phyloP scores from a whole-genome alignment of 1,284 basidiomycete genomes.

The Mycosarcoma maydis region DNA sequence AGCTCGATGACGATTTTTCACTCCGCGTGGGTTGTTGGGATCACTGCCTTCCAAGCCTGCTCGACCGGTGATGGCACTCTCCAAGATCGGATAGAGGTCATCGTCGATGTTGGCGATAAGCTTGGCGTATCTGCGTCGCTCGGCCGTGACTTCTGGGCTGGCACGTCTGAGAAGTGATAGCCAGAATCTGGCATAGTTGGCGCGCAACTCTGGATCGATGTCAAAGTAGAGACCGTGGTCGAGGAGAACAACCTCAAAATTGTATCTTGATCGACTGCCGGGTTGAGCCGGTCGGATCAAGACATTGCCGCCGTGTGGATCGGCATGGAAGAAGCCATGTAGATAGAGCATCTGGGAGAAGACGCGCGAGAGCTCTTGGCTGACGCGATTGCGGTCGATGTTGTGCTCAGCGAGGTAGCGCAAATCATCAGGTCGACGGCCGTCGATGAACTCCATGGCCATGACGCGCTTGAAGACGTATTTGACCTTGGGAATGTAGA shows the following conservation, averaged over 20 bases:
- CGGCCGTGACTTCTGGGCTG: constrained; percentile 54
- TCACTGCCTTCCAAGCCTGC: constrained; percentile 65
- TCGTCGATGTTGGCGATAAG: constrained; percentile 65
- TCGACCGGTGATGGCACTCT: constrained; percentile 65
- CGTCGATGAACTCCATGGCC: constrained; percentile 90
- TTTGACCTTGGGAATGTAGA: constrained; percentile 90
- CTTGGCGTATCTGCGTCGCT: constrained; percentile 61
- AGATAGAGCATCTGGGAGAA: constrained; percentile 97
- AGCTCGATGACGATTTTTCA: constrained; percentile 55
- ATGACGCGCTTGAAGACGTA: constrained; percentile 85
- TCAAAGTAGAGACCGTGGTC: constrained; percentile 67
- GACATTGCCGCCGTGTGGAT: constrained; percentile 77
- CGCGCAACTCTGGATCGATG: constrained; percentile 61
- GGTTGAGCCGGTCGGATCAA: constrained; percentile 73
- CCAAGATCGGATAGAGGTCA: constrained; percentile 65
- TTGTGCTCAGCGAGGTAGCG: constrained; percentile 81
- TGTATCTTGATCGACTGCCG: constrained; percentile 59
- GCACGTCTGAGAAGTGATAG: constrained; percentile 59
- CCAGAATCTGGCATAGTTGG: constrained; percentile 66
- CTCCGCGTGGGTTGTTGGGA: constrained; percentile 58
- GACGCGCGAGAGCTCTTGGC: constrained; percentile 77
- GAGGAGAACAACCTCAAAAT: constrained; percentile 65
- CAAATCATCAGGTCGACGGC: constrained; percentile 88
- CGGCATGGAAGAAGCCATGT: constrained; percentile 75
- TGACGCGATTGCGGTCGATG: constrained; percentile 93